These are phyloP conservation scores for Corchorus capsularis DNA, from an alignment of 345 rosid genomes.

Conservation along the genomic window DNA sequence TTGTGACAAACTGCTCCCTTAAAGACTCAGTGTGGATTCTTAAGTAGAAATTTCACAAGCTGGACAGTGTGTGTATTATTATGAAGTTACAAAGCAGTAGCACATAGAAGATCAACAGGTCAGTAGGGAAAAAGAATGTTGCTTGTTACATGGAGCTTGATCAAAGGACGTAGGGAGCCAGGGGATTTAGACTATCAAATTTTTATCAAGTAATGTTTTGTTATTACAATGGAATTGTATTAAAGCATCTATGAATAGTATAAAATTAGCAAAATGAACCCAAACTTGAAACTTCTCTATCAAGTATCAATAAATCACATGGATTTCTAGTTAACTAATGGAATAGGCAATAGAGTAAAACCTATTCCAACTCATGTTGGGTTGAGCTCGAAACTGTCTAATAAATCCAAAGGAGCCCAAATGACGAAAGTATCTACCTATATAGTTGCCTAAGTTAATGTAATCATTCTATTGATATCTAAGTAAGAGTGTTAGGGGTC, in stretches of 20 bases:
- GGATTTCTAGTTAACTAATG: no score
- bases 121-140: background rate
- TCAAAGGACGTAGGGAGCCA: background rate
- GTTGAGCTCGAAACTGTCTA: no score
- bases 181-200: background rate
- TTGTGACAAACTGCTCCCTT: constrained; percentile 14
- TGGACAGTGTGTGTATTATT: background rate
- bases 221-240: background rate
- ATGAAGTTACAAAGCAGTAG: background rate
- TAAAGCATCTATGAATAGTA: background rate
- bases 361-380: no score
- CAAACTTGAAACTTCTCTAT: no score
- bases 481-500: no score
- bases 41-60: background rate
- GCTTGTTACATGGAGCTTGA: background rate
- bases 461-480: no score
- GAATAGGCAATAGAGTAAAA: no score
- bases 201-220: background rate
- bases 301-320: no score
- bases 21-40: constrained; percentile 18
- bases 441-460: no score
- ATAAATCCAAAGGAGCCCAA: no score
- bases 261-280: no score
- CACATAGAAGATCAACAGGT: background rate
- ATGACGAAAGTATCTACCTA: no score